phyloP scores from a whole-genome alignment of 148 eudicot species.

The Rhododendron molle region DNA sequence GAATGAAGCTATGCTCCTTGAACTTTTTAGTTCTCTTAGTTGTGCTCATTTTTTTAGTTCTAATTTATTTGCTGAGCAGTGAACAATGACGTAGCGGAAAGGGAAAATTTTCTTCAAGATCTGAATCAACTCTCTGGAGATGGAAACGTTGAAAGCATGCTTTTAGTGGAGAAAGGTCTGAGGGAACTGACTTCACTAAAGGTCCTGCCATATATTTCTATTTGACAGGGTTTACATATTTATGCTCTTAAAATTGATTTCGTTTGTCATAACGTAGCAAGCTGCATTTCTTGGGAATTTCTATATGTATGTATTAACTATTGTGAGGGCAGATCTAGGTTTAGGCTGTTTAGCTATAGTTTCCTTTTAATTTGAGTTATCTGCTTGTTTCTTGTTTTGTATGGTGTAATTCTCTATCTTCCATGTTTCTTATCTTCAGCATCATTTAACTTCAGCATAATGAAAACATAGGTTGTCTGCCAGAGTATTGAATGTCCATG shows the following conservation, averaged over 20 bases:
- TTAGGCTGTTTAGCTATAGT: background rate
- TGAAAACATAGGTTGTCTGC: background rate
- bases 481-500: background rate
- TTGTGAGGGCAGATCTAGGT: background rate
- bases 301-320: background rate
- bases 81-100: conserved; percentile 45
- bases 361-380: background rate
- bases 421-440: background rate
- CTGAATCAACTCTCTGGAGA: conserved; percentile 46
- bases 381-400: background rate
- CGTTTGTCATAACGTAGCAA: background rate
- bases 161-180: conserved; percentile 82
- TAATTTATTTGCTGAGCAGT: conserved; percentile 35
- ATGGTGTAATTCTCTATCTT: background rate
- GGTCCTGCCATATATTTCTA: conserved; percentile 33
- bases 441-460: background rate
- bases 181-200: conserved; percentile 72
- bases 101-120: conserved; percentile 28
- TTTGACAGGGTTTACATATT: background rate
- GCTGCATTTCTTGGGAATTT: background rate
- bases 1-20: background rate
- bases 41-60: background rate
- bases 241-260: background rate
- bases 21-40: background rate
- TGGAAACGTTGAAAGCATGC: conserved; percentile 82